phyloP scores from a whole-genome alignment of 495 filamentous ascomycete species.

The Choiromyces venosus region DNA sequence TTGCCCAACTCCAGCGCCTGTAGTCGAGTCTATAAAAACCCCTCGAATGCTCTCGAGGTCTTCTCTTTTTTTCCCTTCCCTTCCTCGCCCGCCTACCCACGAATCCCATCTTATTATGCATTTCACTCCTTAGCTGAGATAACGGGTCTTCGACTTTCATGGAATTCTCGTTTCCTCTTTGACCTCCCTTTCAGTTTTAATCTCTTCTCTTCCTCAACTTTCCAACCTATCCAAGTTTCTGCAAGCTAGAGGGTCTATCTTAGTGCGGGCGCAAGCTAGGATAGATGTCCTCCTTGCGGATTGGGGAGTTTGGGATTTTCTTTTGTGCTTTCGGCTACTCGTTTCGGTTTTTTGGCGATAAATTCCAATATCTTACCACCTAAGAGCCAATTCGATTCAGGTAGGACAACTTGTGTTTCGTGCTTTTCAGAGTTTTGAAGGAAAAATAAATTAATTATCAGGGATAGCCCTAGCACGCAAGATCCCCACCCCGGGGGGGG shows the following conservation, averaged over 20 bases:
- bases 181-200: background rate
- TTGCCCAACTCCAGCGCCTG: background rate
- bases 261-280: background rate
- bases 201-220: background rate
- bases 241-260: background rate
- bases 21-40: slow-evolving; percentile 1
- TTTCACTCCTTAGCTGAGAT: background rate
- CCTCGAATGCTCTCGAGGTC: background rate
- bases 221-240: background rate
- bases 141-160: background rate
- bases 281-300: slow-evolving; percentile 2
- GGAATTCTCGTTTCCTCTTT: background rate
- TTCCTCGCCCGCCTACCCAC: slow-evolving; percentile 3
- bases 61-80: background rate
- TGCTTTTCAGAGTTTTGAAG: background rate
- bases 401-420: background rate
- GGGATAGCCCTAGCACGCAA: background rate
- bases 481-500: background rate
- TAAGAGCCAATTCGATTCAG: background rate
- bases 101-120: background rate
- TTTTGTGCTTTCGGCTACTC: background rate
- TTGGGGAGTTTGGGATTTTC: background rate
- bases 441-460: background rate
- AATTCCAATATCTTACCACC: background rate
- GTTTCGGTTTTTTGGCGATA: slow-evolving; percentile 1